Evolutionary conservation across 495 filamentous ascomycete species (phyloP), one percentile per base, ranked within the genome.

Genomic region (Talaromyces liani): DNA sequence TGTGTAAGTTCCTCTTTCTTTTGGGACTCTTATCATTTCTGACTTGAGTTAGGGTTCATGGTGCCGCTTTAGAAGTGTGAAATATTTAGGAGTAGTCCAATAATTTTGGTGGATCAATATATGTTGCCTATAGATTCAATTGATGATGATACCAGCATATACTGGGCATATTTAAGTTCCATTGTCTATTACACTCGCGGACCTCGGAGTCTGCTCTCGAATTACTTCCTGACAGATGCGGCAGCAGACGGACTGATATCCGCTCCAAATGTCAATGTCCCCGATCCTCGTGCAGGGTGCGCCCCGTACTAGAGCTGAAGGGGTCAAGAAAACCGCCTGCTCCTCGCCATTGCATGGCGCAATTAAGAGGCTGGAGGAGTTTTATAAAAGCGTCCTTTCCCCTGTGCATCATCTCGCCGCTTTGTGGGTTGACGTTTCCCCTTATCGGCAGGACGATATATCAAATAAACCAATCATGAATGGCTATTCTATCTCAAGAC

Each of bases 11-110:
- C 1, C 14, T 29, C 47, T 41, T 20, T 9, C 8, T 61, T 34
- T 27, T 41, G 36, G 4, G 14, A 27, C 20, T 7, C 6, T 7
- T 27, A 22, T 27, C 34, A 18, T 53, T 18, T 27, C 60, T 51
- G n/a, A 62, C 41, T 16, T 20, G 6, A 25, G 22, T 65, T 53
- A 80, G 78, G 70, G 66, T 80, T 69, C 71, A 71, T 58, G 78
- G 78, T 22, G 45, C 60, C 8, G 60, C 60, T 53, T 54, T 62
- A 18, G 60, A 62, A 62, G 41, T 6, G 27, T 53, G 27, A 51
- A 29, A 51, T 9, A 31, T 57, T 7, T 9, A 20, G 36, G 36
- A 41, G 4, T 20, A 20, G 45, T 49, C 18, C 20, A 49, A 7
- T 49, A 49, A 20, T 49, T 14, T 20, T 18, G 45, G 5, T 49